phyloP scores from a whole-genome alignment of 192 early-diverging fungal species.

The Gamsiella multidivaricata region DNA sequence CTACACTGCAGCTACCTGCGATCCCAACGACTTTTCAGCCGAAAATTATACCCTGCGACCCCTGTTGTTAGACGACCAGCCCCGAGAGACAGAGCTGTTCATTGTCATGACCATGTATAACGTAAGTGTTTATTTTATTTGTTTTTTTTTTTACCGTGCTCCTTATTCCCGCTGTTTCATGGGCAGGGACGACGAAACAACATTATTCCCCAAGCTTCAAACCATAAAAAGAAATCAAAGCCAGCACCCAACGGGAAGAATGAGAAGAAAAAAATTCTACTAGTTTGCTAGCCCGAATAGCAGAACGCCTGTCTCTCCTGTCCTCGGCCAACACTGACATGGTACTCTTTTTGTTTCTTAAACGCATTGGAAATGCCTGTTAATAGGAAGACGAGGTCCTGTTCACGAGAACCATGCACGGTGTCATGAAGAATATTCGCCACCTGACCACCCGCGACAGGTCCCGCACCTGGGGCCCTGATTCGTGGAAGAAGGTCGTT shows the following conservation, averaged over 20 bases:
- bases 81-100: constrained; percentile 78
- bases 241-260: constrained; percentile 1
- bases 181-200: neutral
- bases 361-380: constrained; percentile 1
- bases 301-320: neutral
- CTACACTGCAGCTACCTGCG: constrained; percentile 92
- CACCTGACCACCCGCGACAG: constrained; percentile 85
- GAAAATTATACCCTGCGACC: constrained; percentile 83
- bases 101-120: constrained; percentile 89
- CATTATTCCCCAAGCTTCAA: constrained; percentile 2
- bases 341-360: neutral
- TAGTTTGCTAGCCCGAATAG: too few species aligned
- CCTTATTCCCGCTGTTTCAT: constrained; percentile 10
- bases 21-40: constrained; percentile 84
- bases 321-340: neutral
- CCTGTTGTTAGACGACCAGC: constrained; percentile 53
- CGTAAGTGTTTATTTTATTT: constrained; percentile 51
- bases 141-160: constrained; percentile 17
- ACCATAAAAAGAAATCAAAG: constrained; percentile 2
- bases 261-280: constrained; percentile 5
- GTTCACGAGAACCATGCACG: constrained; percentile 89
- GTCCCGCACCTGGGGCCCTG: constrained; percentile 77
- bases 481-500: constrained; percentile 88
- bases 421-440: constrained; percentile 90
- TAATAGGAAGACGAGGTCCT: constrained; percentile 87